These are phyloP conservation scores for Starmerella cellae DNA, from an alignment of 805 yeast species.

Conservation along the genomic window DNA sequence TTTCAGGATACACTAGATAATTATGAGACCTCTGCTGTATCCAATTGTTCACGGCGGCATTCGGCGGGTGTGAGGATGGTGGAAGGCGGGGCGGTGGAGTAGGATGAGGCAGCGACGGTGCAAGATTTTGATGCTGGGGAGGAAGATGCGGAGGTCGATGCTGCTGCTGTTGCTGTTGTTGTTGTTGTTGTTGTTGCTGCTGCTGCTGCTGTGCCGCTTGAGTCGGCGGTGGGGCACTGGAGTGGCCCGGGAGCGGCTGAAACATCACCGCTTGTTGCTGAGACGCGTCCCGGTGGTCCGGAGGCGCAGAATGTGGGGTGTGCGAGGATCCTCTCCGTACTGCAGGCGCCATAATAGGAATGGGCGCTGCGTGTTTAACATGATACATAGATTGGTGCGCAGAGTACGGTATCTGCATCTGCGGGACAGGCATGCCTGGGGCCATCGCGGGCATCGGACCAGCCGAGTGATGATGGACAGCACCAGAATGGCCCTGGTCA, in stretches of 20 bases:
- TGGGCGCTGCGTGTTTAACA: no score
- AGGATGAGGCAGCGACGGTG: neutral
- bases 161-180: no score
- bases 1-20: constrained; percentile 12
- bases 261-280: neutral
- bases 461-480: no score
- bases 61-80: neutral
- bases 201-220: no score
- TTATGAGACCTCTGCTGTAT: constrained; percentile 9
- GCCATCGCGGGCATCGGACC: no score
- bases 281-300: neutral
- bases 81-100: neutral
- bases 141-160: constrained; percentile 1
- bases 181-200: no score
- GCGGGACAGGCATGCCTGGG: no score
- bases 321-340: neutral
- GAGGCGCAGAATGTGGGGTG: neutral
- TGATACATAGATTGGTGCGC: no score
- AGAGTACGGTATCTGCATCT: no score
- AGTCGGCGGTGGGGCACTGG: no score
- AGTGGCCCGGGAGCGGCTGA: neutral
- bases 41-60: constrained; percentile 1
- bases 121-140: neutral
- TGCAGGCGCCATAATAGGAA: neutral
- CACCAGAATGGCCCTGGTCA: no score